Conservation (phyloP, 371 early-diverging fungal genomes). For the Smittium mucronatum region DNA sequence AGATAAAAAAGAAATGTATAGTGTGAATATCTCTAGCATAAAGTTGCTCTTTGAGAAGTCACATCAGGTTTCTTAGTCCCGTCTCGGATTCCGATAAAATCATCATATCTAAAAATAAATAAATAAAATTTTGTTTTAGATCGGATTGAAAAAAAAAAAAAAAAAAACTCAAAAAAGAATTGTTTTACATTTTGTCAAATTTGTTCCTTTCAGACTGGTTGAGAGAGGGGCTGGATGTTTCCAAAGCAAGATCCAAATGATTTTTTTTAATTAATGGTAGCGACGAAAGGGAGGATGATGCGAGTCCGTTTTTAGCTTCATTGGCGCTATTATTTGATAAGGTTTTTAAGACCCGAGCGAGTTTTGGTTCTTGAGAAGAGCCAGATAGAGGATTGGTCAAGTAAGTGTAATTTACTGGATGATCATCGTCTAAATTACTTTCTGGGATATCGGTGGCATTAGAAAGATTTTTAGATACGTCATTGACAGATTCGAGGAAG, state of each 20-base stretch:
- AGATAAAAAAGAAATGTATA: too few species aligned
- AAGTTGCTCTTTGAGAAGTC: not conserved
- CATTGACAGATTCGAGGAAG: conserved; percentile 76
- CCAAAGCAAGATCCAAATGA: not conserved
- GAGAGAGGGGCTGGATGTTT: not conserved
- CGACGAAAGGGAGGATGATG: not conserved
- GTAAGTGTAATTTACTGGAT: not conserved
- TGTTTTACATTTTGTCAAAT: conserved; percentile 4
- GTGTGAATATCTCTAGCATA: too few species aligned
- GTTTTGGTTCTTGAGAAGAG: too few species aligned
- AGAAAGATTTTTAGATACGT: not conserved
- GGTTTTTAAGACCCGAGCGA: not conserved
- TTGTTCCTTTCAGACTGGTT: not conserved
- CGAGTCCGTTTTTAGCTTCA: not conserved
- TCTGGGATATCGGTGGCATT: not conserved
- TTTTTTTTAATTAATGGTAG: not conserved
- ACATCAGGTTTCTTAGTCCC: not conserved
- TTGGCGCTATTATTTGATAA: not conserved
- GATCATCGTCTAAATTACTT: not conserved
- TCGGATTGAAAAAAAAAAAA: too few species aligned
- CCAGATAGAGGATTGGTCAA: too few species aligned
- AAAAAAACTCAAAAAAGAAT: not conserved
- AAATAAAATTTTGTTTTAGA: too few species aligned
- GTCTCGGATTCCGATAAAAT: not conserved
- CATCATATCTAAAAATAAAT: not conserved